Percentiles rank a stretch among this genome's conserved stretches.
Evolutionary conservation across 257 asterid genomes (phyloP).

Genomic region (Handroanthus guayacan): DNA sequence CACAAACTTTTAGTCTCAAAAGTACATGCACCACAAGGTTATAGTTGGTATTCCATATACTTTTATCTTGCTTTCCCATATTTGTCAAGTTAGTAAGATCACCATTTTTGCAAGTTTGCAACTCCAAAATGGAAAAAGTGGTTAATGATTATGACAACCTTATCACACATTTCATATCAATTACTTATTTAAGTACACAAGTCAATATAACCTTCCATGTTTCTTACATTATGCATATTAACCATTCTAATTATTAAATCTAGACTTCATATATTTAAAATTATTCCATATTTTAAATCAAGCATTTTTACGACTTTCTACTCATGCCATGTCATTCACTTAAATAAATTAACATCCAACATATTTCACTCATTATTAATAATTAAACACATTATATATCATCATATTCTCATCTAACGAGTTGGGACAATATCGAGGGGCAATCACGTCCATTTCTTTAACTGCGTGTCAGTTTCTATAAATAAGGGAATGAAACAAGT

Average conservation of each 20-base stretch:
- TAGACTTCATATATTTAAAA: not conserved
- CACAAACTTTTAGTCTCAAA: too few species aligned
- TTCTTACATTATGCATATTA: not conserved
- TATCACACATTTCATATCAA: slow-evolving; percentile 6
- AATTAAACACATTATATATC: too few species aligned
- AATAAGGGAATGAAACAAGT: slow-evolving; percentile 41
- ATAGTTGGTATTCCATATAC: not conserved
- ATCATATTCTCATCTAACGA: too few species aligned
- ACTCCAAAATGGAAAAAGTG: slow-evolving; percentile 36
- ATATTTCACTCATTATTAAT: too few species aligned
- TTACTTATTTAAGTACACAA: slow-evolving; percentile 21
- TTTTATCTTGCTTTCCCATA: slow-evolving; percentile 24
- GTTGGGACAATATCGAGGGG: not conserved
- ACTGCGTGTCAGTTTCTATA: slow-evolving; percentile 28
- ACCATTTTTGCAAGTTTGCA: slow-evolving; percentile 12
- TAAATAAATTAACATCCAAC: too few species aligned
- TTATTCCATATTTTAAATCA: not conserved
- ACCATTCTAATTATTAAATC: not conserved
- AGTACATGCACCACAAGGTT: not conserved
- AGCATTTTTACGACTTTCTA: not conserved
- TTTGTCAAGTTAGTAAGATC: slow-evolving; percentile 30
- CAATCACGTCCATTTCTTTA: not conserved
- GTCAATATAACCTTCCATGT: not conserved
- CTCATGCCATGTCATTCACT: too few species aligned
- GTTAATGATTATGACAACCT: slow-evolving; percentile 35